phyloP scores from a whole-genome alignment of 768 basidiomycete genomes.

The Lentinus brumalis region DNA sequence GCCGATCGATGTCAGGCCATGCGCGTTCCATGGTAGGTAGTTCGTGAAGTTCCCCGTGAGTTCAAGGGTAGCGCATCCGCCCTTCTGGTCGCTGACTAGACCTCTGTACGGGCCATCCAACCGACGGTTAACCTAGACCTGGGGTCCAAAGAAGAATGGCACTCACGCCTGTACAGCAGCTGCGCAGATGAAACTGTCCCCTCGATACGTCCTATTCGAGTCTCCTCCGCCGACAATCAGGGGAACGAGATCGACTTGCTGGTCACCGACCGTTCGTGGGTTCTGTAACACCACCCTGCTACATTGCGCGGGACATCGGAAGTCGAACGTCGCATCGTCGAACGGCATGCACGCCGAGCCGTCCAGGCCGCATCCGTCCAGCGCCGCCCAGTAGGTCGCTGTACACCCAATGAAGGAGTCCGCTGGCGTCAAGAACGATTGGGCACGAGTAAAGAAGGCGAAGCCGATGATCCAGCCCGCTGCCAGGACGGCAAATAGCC shows the following conservation, averaged over 20 bases:
- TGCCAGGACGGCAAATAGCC: conserved; percentile 56
- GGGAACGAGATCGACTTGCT: conserved; percentile 66
- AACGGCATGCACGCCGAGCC: conserved; percentile 69
- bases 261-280: conserved; percentile 69
- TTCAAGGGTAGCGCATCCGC: conserved; percentile 76
- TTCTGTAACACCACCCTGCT: conserved; percentile 66
- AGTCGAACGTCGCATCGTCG: conserved; percentile 59
- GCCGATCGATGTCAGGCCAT: conserved; percentile 70
- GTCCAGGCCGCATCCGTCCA: conserved; percentile 74
- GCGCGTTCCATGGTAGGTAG: conserved; percentile 57
- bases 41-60: conserved; percentile 74
- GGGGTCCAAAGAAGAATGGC: neutral
- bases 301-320: conserved; percentile 82
- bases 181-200: conserved; percentile 83
- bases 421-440: conserved; percentile 70
- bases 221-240: conserved; percentile 89
- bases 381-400: conserved; percentile 66
- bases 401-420: conserved; percentile 69
- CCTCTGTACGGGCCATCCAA: conserved; percentile 47
- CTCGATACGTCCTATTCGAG: conserved; percentile 68
- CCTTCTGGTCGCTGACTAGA: conserved; percentile 58
- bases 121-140: conserved; percentile 4
- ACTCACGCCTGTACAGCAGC: conserved; percentile 79
- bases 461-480: conserved; percentile 70
- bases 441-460: conserved; percentile 70